Conservation (phyloP, 306 rosid genomes). For the Lablab purpureus region DNA sequence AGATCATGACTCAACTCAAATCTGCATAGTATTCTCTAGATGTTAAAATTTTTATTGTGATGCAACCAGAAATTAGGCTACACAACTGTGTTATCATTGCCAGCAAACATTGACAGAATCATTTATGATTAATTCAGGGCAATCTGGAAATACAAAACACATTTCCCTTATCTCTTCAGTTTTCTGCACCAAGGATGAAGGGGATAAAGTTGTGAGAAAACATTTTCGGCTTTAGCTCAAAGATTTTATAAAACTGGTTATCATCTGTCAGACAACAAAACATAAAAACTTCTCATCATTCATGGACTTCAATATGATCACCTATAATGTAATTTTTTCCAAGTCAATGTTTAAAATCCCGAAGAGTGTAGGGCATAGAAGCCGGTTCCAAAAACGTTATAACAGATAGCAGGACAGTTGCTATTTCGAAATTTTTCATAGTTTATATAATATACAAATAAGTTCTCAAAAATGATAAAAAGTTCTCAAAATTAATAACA, state of each 20-base stretch:
- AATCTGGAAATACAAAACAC: conserved; percentile 25
- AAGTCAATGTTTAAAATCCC: background rate
- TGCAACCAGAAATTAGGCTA: conserved; percentile 15
- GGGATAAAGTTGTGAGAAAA: background rate
- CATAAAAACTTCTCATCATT: background rate
- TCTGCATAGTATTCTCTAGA: background rate
- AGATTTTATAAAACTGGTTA: background rate
- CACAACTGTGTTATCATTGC: conserved; percentile 15
- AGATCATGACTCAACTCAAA: conserved; percentile 21
- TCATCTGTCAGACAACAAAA: background rate
- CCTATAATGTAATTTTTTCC: background rate
- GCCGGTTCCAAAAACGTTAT: no score
- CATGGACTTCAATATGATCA: background rate
- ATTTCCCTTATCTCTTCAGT: conserved; percentile 14
- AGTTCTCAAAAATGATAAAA: no score
- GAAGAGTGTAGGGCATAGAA: no score
- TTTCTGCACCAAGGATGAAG: background rate
- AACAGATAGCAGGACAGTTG: no score
- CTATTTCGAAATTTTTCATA: no score
- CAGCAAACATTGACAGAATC: conserved; percentile 36
- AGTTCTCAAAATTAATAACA: no score
- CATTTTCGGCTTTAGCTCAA: background rate
- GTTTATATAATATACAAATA: no score
- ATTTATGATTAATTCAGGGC: conserved; percentile 12
- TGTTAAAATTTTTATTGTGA: background rate